Evolutionary conservation across 2,329 filamentous ascomycete species (phyloP).

Genomic region (Periconia sp.): DNA sequence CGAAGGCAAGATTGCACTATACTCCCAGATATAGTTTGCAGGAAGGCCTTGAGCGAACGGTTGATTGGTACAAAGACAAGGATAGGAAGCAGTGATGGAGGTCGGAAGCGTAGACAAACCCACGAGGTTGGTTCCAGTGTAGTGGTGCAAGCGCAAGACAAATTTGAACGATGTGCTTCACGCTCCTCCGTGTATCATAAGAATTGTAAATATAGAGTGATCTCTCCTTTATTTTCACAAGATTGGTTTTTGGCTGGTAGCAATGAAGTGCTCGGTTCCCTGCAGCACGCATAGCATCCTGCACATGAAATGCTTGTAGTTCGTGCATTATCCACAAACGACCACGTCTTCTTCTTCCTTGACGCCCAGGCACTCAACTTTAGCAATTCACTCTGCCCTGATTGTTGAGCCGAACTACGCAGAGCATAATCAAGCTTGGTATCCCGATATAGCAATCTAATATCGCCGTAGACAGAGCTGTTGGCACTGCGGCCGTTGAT

Average conservation of each 20-base stretch:
- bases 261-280: not conserved
- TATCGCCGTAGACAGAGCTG: no score
- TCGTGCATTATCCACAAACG: not conserved
- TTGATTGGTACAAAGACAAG: slow-evolving; percentile 9
- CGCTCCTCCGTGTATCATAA: no score
- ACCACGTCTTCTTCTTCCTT: not conserved
- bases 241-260: not conserved
- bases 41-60: slow-evolving; percentile 11
- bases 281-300: not conserved
- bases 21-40: slow-evolving; percentile 8
- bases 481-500: no score
- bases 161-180: no score
- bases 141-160: no score
- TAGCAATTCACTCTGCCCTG: not conserved
- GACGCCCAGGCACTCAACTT: not conserved
- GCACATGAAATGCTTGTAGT: not conserved
- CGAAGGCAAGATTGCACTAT: slow-evolving; percentile 10
- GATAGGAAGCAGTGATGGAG: not conserved
- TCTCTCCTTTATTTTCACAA: not conserved
- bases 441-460: no score
- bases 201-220: no score
- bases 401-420: not conserved
- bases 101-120: not conserved
- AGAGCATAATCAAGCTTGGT: not conserved
- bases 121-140: no score